Evolutionary conservation across 2,329 filamentous ascomycete genomes (phyloP), one percentile per base, ranked within the genome.

Genomic region (Cadophora sp.): DNA sequence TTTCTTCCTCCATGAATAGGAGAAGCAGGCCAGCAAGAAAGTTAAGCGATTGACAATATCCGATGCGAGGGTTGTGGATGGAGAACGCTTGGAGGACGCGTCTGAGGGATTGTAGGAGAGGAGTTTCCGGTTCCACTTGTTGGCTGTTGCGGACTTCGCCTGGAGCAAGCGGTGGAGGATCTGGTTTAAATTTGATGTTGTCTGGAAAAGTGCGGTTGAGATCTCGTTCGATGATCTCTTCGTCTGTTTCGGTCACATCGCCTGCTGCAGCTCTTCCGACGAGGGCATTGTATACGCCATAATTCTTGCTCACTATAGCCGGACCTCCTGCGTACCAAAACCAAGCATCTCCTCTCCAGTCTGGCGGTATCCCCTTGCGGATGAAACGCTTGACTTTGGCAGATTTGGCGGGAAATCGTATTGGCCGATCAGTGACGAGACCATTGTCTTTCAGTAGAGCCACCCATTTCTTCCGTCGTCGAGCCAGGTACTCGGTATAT

Each of bases 301-400:
- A 86, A 74, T 97, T 87, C 76, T 92, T 91, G 62, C 89, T 87
- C 68, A 97, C 79, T 72, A 93, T 91, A 56, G 90, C 89, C 27
- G 93, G 93, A 1, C 95, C 95, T 24, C 93, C 93, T 12, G 94
- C 93, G 78, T 97, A 98, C 81, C 92, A 97, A 79, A 97, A 98
- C 95, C 95, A 98, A 56, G 95, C 95, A 6, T 92, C 91, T n/a
- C 95, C 95, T 76, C 95, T 89, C 89, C 94, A 97, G 72, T 97
- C 93, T 0, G 94, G 93, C 3, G 95, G 95, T 61, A 97, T 95
- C 19, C 95, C 95, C 79, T 97, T 98, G 62, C 94, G 89, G 60
- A 97, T 88, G 77, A 96, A 97, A 22, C 94, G 87, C 80, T 97
- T 97, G 53, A 96, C 89, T 80, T 97, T 97, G 56, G 90, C 87